These are phyloP conservation scores for Violaceomyces palustris DNA, from an alignment of 1,284 basidiomycete species.

Conservation along the genomic window DNA sequence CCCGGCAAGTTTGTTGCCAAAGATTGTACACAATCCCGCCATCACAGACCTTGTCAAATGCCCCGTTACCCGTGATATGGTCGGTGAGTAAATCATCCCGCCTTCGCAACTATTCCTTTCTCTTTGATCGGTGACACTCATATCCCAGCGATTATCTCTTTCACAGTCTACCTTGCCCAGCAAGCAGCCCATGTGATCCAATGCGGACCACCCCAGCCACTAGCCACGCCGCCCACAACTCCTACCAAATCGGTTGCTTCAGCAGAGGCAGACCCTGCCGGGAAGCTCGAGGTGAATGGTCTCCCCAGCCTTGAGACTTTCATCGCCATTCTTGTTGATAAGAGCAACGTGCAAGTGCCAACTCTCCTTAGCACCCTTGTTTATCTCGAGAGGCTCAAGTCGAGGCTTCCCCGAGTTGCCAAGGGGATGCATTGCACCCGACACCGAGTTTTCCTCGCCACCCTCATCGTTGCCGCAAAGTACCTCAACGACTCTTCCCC, in stretches of 20 bases:
- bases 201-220: constrained; percentile 36
- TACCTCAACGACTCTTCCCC: constrained; percentile 85
- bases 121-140: background rate
- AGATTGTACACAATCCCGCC: constrained; percentile 48
- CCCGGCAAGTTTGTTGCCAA: constrained; percentile 47
- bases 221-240: constrained; percentile 40
- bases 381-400: constrained; percentile 81
- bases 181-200: constrained; percentile 51
- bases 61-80: constrained; percentile 50
- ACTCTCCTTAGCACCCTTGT: constrained; percentile 87
- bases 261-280: constrained; percentile 42
- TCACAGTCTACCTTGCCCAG: constrained; percentile 44
- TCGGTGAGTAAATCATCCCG: constrained; percentile 14
- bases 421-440: constrained; percentile 89
- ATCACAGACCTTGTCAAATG: constrained; percentile 50
- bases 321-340: constrained; percentile 75
- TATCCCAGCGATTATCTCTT: background rate
- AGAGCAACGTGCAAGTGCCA: constrained; percentile 83
- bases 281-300: constrained; percentile 53
- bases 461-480: constrained; percentile 91
- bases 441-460: constrained; percentile 90
- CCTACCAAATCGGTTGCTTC: constrained; percentile 37
- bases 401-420: constrained; percentile 72
- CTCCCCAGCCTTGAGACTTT: constrained; percentile 81
- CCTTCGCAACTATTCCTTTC: too few species aligned